Evolutionary conservation across 768 basidiomycete species (phyloP), one percentile per base, ranked within the genome.

Genomic region (Boletus sp.): DNA sequence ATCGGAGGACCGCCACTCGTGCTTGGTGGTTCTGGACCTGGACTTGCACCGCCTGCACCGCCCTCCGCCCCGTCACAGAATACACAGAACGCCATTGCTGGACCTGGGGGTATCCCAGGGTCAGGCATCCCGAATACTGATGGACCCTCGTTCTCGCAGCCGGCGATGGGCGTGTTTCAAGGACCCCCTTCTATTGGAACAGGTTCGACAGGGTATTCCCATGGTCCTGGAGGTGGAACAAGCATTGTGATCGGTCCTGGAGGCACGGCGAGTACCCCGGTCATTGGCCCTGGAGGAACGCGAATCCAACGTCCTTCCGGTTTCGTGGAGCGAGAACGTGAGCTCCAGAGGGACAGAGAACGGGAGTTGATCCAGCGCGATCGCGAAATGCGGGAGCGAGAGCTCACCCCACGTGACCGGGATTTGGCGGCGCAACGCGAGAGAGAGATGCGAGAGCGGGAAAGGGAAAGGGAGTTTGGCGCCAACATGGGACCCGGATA

Each of bases 241-340:
- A 67, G 66, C 4, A 47, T 67, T 29, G 66, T 67, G 30, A 67
- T 67, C 7, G 66, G 66, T n/a, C 66, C 66, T 1, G 67, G 66
- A 42, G 65, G 66, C 9, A 33, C 64, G 20, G 56, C 66, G 24
- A 69, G 55, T 9, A 54, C 59, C 12, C 55, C 60, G 7, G 51
- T 37, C 30, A 49, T 58, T 14, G 65, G 64, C 18, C 55, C 59
- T 18, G 69, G 58, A 30, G 64, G 64, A 14, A 10, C 56, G 20
- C 64, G 68, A 42, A 62, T 61, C 11, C 68, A 62, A 39, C 68
- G 69, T 28, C 60, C 66, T 17, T 58, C 68, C 1, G 56, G 49
- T n/a, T 66, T 35, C 61, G 77, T 77, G 60, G 76, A 75, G 7
- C 68, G 69, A 50, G 55, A 68, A 44, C 63, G 61, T 1, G 68